These are phyloP conservation scores for Drechslerella coelobrocha DNA, from an alignment of 2,329 filamentous ascomycete genomes.

Conservation along the genomic window DNA sequence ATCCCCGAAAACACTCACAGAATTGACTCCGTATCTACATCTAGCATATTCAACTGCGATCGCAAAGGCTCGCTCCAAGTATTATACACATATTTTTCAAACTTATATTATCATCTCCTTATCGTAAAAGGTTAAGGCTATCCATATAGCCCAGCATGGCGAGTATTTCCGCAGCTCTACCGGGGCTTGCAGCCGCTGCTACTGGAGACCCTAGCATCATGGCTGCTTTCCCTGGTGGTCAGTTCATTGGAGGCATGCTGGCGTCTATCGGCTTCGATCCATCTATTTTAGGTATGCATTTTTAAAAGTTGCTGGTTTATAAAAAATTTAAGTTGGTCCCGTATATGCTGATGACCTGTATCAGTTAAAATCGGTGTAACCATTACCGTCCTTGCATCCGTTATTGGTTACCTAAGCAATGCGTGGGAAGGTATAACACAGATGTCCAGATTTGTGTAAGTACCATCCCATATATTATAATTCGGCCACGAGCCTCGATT, in stretches of 20 bases:
- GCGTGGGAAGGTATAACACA: constrained; percentile 48
- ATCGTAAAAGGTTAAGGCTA: not conserved
- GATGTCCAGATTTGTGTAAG: constrained; percentile 43
- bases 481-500: not conserved
- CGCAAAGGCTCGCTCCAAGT: too few relatives aligned
- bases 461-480: not conserved
- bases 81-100: not conserved
- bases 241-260: constrained; percentile 31
- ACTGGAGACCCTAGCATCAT: constrained; percentile 32
- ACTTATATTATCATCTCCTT: not conserved
- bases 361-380: constrained; percentile 47
- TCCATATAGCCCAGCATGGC: constrained; percentile 20
- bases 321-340: not conserved
- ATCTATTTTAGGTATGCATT: constrained; percentile 26
- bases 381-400: constrained; percentile 39
- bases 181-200: constrained; percentile 30
- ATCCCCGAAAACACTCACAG: too few relatives aligned
- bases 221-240: constrained; percentile 30
- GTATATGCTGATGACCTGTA: not conserved
- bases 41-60: too few relatives aligned
- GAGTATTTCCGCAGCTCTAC: constrained; percentile 37
- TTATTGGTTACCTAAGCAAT: constrained; percentile 45
- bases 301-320: not conserved
- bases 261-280: constrained; percentile 35
- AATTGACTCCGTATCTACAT: too few relatives aligned